These are phyloP conservation scores for Tephrocybe rancida DNA, from an alignment of 768 basidiomycete species.

Conservation along the genomic window DNA sequence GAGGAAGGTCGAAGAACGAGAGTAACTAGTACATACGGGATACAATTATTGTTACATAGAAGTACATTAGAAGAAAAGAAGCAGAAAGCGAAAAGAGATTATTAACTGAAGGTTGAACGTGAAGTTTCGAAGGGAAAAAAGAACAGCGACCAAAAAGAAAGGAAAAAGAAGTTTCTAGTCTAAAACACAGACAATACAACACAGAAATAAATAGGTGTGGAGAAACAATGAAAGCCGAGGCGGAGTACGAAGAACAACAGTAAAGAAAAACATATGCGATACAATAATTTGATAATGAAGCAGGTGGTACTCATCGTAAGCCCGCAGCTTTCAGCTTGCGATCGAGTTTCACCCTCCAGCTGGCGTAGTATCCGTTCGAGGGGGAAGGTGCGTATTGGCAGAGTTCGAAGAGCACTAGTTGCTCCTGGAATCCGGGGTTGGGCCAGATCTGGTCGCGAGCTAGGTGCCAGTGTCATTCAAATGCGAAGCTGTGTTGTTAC, in stretches of 20 bases:
- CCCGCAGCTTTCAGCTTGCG: conserved; percentile 47
- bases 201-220: conserved; percentile 1
- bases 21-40: too few species aligned
- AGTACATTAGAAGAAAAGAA: background rate
- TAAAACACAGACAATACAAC: conserved; percentile 5
- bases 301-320: conserved; percentile 25
- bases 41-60: background rate
- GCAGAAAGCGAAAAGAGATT: background rate
- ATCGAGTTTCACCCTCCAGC: conserved; percentile 62
- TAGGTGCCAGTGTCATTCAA: conserved; percentile 24
- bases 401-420: conserved; percentile 74
- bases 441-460: conserved; percentile 81
- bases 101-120: background rate
- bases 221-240: background rate
- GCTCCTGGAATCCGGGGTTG: conserved; percentile 79
- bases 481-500: conserved; percentile 1
- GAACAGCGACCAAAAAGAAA: background rate
- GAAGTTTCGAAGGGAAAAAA: conserved; percentile 1
- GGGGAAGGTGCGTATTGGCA: conserved; percentile 68
- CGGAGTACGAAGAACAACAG: background rate
- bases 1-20: too few species aligned
- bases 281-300: conserved; percentile 8
- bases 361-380: conserved; percentile 63
- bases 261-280: background rate
- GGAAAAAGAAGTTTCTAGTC: conserved; percentile 4